These are phyloP conservation scores for Acer negundo DNA, from an alignment of 345 rosid species.

Conservation along the genomic window DNA sequence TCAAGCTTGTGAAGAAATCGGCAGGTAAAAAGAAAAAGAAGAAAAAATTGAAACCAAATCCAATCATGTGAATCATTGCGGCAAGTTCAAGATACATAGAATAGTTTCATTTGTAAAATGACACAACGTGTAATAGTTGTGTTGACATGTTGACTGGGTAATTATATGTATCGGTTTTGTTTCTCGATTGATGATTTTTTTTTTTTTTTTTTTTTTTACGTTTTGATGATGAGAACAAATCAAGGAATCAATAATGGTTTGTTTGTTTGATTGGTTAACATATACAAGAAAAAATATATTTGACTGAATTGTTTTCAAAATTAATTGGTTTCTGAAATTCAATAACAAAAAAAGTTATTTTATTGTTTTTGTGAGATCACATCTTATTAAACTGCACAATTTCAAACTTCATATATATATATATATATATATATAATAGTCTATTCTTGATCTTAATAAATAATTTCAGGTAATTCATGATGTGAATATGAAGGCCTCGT, in stretches of 20 bases:
- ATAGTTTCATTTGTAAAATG: not conserved
- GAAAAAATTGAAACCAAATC: not conserved
- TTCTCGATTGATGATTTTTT: not conserved
- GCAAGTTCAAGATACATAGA: not conserved
- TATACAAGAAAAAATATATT: not conserved
- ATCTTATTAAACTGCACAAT: no score
- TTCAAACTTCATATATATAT: no score
- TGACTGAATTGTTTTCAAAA: not conserved
- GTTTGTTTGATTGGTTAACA: not conserved
- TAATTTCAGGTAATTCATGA: not conserved
- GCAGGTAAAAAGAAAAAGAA: not conserved
- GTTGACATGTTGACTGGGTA: not conserved
- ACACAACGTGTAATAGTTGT: not conserved
- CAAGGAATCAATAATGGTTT: not conserved
- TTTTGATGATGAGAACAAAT: not conserved
- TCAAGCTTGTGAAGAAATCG: slow-evolving; percentile 18
- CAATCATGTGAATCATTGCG: not conserved
- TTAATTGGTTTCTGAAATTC: not conserved
- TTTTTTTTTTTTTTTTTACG: no score
- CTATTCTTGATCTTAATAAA: not conserved
- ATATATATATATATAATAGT: no score
- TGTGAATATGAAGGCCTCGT: not conserved
- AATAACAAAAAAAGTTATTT: no score
- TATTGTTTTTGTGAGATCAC: no score
- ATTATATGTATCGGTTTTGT: not conserved